Conservation (phyloP, 202 grass and related monocot genomes). For the Thinopyrum obtusiflorum region DNA sequence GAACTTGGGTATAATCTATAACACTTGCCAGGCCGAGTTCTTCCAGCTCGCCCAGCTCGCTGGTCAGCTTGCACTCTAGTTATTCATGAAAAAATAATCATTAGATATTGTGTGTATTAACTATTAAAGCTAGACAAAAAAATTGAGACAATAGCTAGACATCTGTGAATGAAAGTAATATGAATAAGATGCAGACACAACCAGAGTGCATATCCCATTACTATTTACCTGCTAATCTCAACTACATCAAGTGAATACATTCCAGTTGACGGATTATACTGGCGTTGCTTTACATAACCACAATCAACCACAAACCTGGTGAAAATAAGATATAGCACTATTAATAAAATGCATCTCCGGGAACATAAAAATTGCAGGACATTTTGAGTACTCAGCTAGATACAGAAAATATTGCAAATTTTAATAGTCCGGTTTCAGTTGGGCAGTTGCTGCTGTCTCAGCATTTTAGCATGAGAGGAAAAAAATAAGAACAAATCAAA, state of each 20-base stretch:
- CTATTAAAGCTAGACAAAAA: background rate
- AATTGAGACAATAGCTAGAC: background rate
- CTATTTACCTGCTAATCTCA: conserved; percentile 86
- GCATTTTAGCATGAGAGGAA: background rate
- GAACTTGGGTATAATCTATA: conserved; percentile 76
- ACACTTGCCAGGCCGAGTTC: conserved; percentile 94
- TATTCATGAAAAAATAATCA: conserved; percentile 32
- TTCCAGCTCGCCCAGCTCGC: conserved; percentile 91
- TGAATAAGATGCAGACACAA: conserved; percentile 6
- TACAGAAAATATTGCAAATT: background rate
- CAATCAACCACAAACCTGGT: conserved; percentile 86
- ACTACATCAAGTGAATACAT: conserved; percentile 99
- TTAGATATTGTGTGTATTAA: background rate
- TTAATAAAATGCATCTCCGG: background rate
- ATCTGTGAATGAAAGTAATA: conserved; percentile 9
- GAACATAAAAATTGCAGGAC: background rate
- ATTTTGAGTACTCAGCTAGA: conserved; percentile 12
- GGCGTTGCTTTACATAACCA: conserved; percentile 95
- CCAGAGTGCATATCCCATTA: background rate
- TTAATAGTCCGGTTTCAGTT: background rate
- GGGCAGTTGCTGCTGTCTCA: background rate
- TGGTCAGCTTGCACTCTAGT: conserved; percentile 95
- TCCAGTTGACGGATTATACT: conserved; percentile 90
- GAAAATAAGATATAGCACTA: conserved; percentile 27
- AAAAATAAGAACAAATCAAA: background rate